phyloP scores from a whole-genome alignment of 2,329 filamentous ascomycete species.

The Ophiostoma pallidulum region DNA sequence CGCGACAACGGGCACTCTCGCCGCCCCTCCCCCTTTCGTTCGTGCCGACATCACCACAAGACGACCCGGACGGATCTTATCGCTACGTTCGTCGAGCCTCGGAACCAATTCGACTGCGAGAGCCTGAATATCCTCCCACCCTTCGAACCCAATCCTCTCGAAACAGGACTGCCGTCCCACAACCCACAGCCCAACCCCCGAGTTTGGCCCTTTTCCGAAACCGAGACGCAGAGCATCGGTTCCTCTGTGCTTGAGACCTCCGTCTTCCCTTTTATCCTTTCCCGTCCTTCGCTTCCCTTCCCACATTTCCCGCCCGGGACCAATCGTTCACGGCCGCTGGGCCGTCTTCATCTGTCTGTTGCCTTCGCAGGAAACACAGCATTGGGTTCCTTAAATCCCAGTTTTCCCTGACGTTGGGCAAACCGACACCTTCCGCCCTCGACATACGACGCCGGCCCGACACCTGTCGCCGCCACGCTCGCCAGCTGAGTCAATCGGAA shows the following conservation, averaged over 20 bases:
- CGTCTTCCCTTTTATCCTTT: neutral
- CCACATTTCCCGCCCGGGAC: neutral
- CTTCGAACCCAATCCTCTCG: neutral
- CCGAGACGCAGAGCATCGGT: conserved; percentile 1
- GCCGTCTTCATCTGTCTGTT: neutral
- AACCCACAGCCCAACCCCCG: neutral
- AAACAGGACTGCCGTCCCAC: conserved; percentile 5
- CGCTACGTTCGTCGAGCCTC: too few relatives aligned
- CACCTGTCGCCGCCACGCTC: too few relatives aligned
- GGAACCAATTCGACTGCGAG: too few relatives aligned
- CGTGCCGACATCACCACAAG: too few relatives aligned
- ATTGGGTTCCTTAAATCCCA: conserved; percentile 7
- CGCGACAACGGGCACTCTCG: too few relatives aligned
- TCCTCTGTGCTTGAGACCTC: neutral
- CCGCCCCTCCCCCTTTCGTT: too few relatives aligned
- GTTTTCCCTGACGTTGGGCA: too few relatives aligned
- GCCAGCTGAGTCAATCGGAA: neutral
- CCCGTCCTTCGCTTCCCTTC: neutral
- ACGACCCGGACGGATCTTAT: too few relatives aligned
- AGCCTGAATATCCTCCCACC: neutral
- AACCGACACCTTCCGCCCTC: too few relatives aligned
- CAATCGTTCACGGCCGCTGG: conserved; percentile 6
- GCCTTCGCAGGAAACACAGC: conserved; percentile 6
- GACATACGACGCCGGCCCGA: too few relatives aligned
- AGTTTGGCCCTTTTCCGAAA: neutral